Conservation (phyloP, 495 filamentous ascomycete genomes). For the Penicillium steckii region DNA sequence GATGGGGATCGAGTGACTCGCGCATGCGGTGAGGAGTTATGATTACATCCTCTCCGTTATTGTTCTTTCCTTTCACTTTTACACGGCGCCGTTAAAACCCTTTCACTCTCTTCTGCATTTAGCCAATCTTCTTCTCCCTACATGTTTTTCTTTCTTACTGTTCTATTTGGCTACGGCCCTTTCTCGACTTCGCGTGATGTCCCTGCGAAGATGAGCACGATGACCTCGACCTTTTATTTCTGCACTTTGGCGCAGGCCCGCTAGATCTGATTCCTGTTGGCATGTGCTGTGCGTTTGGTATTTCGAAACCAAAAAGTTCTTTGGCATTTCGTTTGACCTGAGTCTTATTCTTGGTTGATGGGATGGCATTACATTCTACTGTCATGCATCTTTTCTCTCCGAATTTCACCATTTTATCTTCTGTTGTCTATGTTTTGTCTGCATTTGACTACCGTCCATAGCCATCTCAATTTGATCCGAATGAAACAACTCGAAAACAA, state of each 20-base stretch:
- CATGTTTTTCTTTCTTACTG: conserved; percentile 1
- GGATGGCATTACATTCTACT: neutral
- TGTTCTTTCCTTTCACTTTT: neutral
- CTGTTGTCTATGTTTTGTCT: conserved; percentile 1
- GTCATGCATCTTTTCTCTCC: neutral
- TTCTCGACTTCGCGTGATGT: conserved; percentile 20
- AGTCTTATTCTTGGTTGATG: neutral
- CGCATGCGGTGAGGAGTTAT: conserved; percentile 25
- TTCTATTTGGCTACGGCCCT: conserved; percentile 1
- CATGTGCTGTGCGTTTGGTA: conserved; percentile 2
- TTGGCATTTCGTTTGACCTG: conserved; percentile 2
- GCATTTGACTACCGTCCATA: conserved; percentile 5
- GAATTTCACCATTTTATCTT: neutral
- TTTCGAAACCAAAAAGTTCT: conserved; percentile 3
- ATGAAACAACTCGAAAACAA: neutral
- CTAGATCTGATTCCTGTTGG: neutral
- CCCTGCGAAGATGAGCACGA: conserved; percentile 19
- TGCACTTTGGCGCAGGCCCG: conserved; percentile 1
- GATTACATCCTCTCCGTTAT: neutral
- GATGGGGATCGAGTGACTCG: conserved; percentile 32
- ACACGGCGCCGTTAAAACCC: neutral
- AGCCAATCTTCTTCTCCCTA: neutral
- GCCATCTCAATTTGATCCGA: neutral
- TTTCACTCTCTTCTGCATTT: neutral
- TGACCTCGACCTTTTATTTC: conserved; percentile 3